Percentiles rank a stretch among this genome's conserved stretches.
Conservation (phyloP, 2,329 filamentous ascomycete genomes). For the Endocalyx cinctus region DNA sequence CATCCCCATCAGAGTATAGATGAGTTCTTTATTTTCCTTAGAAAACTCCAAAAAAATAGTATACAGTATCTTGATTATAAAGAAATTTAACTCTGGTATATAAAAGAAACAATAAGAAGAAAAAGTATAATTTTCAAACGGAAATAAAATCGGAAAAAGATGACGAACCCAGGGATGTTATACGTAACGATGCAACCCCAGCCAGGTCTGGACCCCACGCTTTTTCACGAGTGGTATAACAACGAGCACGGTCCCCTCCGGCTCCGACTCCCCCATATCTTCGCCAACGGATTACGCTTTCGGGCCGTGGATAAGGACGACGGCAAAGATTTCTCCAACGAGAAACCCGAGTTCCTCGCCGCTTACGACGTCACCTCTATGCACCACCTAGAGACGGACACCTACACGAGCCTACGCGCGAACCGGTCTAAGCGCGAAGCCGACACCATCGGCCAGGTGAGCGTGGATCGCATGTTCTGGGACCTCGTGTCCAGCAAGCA, state of each 20-base stretch:
- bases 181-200: constrained; percentile 84
- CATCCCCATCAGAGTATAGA: too few relatives aligned
- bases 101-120: too few relatives aligned
- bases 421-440: constrained; percentile 51
- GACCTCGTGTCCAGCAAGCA: constrained; percentile 58
- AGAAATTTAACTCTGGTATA: too few relatives aligned
- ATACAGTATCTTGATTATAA: too few relatives aligned
- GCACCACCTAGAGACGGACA: constrained; percentile 61
- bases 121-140: neutral
- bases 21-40: too few relatives aligned
- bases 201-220: constrained; percentile 56
- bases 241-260: constrained; percentile 85
- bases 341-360: constrained; percentile 67
- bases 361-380: constrained; percentile 78
- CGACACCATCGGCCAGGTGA: constrained; percentile 49
- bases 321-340: too few relatives aligned
- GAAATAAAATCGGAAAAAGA: constrained; percentile 15
- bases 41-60: too few relatives aligned
- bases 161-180: constrained; percentile 62
- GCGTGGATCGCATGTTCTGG: constrained; percentile 67
- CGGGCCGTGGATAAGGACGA: constrained; percentile 64
- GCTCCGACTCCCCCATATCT: constrained; percentile 69
- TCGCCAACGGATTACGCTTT: constrained; percentile 75
- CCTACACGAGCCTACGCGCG: constrained; percentile 63
- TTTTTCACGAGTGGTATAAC: constrained; percentile 93